Base-by-base conservation (phyloP, 352 stramenopile genomes). In the Peronospora tabacina region DNA sequence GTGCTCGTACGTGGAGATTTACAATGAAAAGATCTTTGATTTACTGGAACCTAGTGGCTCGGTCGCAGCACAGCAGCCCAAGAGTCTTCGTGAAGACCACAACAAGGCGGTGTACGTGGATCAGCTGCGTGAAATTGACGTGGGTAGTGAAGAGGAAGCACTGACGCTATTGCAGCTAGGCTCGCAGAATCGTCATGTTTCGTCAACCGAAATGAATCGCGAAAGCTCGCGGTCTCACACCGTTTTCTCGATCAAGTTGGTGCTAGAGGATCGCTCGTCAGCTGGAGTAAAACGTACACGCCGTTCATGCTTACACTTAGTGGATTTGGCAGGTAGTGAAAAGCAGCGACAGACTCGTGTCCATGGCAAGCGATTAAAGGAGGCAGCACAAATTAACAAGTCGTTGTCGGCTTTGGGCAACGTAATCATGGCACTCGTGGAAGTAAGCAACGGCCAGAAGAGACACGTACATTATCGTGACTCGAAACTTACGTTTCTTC, bases 161-260 rank as follows among this genome's bases (percentile, higher is more conserved):
- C 70, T 93, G 30, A 72, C 78, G n/a, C 68, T 79, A 63, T 68
- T 94, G 16, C 72, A 87, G 11, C 43, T 86, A 12, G 83, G 83
- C 26, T 78, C 75, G 1, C 65, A 65, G n/a, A 98, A 87, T 26
- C 81, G 96, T 9, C 97, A 93, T 22, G 97, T 96, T 45, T 95
- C 87, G 5, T 85, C 88, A 2, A 99, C 96, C 0, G 75, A 97
- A 28, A 99, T 99, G 96, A 99, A 99, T 68, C 68, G 83, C 19
- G 94, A 95, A 54, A 98, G 85, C 33, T 98, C 90, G 51, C 77
- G 96, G 10, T 98, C 90, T 0, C 96, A 99, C 61, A 94, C 95
- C 5, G 95, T 99, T 17, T 99, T 98, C 56, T 97, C 94, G 11
- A 73, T 99, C 16, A 86, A 92, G 41, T 48, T 99, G 34, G 79